These are phyloP conservation scores for Phyllosticta citrichinensis DNA, from an alignment of 2,329 filamentous ascomycete genomes.

Conservation along the genomic window DNA sequence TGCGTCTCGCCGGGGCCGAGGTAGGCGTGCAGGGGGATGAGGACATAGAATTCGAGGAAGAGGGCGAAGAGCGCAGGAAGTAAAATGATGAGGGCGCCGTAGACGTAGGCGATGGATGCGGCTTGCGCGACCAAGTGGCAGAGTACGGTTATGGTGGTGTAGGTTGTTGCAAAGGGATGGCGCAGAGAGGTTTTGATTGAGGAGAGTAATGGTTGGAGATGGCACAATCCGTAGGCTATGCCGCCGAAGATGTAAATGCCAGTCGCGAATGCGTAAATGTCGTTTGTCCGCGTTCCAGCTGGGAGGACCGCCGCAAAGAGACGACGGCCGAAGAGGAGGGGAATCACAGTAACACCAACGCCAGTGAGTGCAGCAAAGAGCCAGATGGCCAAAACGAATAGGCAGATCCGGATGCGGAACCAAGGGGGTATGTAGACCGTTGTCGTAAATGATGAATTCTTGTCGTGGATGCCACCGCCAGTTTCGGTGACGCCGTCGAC, in stretches of 20 bases:
- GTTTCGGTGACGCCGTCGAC: constrained; percentile 45
- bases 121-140: constrained; percentile 24
- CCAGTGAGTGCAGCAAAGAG: constrained; percentile 83
- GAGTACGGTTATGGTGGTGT: constrained; percentile 14
- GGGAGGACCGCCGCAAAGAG: constrained; percentile 68
- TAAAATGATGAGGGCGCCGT: constrained; percentile 62
- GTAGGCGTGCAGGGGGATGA: constrained; percentile 79
- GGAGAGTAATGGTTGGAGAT: constrained; percentile 29
- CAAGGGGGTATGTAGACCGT: constrained; percentile 68
- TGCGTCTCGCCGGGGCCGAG: constrained; percentile 43
- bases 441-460: constrained; percentile 36
- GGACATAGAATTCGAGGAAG: constrained; percentile 76
- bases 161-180: constrained; percentile 21
- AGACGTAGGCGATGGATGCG: constrained; percentile 60
- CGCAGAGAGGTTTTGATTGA: constrained; percentile 19
- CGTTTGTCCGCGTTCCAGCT: constrained; percentile 59
- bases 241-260: constrained; percentile 74
- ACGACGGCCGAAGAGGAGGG: constrained; percentile 71
- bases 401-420: constrained; percentile 68
- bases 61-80: constrained; percentile 73
- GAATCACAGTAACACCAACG: constrained; percentile 74
- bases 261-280: constrained; percentile 91
- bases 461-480: constrained; percentile 20
- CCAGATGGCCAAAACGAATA: constrained; percentile 89
- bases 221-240: constrained; percentile 50